phyloP scores from a whole-genome alignment of 1,284 basidiomycete genomes.

The Sporisorium scitamineum region DNA sequence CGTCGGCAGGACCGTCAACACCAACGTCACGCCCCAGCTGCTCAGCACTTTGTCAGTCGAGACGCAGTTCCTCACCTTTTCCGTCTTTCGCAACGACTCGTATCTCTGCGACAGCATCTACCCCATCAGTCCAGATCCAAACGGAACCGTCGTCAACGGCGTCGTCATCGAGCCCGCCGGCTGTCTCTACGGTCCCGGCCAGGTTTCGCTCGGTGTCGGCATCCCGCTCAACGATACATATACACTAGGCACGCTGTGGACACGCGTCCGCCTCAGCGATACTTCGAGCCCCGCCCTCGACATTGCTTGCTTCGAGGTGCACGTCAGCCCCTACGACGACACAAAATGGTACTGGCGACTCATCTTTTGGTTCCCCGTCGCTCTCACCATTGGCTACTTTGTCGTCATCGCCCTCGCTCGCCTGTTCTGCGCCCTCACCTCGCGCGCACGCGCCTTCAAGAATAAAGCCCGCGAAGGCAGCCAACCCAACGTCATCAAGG shows the following conservation, averaged over 20 bases:
- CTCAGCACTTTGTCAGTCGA: constrained; percentile 55
- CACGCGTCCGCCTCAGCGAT: constrained; percentile 87
- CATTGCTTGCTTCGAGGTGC: constrained; percentile 83
- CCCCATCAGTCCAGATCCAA: constrained; percentile 51
- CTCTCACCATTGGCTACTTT: constrained; percentile 83
- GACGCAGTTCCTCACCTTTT: constrained; percentile 58
- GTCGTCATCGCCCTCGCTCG: constrained; percentile 81
- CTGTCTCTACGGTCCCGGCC: constrained; percentile 72
- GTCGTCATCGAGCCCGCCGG: constrained; percentile 42
- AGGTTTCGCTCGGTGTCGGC: constrained; percentile 82
- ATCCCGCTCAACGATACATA: constrained; percentile 79
- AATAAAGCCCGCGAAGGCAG: constrained; percentile 62
- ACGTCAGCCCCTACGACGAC: constrained; percentile 79
- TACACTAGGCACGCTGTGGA: constrained; percentile 84
- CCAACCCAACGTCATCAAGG: constrained; percentile 55
- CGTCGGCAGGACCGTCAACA: constrained; percentile 43
- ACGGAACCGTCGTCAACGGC: constrained; percentile 36
- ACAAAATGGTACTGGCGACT: constrained; percentile 79
- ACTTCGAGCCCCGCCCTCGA: constrained; percentile 76
- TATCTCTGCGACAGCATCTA: constrained; percentile 63
- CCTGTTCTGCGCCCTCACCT: constrained; percentile 59
- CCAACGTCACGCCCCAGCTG: constrained; percentile 29
- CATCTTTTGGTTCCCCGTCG: constrained; percentile 85
- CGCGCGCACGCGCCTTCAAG: constrained; percentile 48
- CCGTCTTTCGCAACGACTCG: constrained; percentile 57